Percentiles rank a stretch among this genome's conserved stretches.
These are phyloP conservation scores for Lipomyces japonicus DNA, from an alignment of 805 yeast species.

Conservation along the genomic window DNA sequence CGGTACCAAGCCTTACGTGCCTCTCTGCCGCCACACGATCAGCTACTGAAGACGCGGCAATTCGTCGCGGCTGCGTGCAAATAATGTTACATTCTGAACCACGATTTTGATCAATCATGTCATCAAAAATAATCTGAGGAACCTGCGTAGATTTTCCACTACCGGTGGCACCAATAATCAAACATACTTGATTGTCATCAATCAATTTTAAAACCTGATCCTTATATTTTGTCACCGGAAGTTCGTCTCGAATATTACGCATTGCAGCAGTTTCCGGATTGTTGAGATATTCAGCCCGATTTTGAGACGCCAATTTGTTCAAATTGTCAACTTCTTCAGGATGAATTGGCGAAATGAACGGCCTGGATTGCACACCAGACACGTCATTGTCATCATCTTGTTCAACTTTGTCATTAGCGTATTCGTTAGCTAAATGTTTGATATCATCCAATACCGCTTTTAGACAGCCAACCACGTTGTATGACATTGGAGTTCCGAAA, in stretches of 20 bases:
- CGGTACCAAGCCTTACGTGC: conserved; percentile 57
- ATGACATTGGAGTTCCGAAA: background rate
- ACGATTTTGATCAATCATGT: conserved; percentile 11
- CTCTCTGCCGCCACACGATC: conserved; percentile 73
- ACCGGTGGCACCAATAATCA: conserved; percentile 31
- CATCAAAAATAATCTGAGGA: conserved; percentile 30
- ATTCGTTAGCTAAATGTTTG: background rate
- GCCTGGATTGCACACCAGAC: too few species aligned
- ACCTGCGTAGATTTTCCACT: conserved; percentile 33
- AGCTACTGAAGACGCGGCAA: conserved; percentile 51
- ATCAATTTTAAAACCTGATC: conserved; percentile 20
- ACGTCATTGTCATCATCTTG: conserved; percentile 6
- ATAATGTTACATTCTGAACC: conserved; percentile 28
- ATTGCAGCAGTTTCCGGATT: conserved; percentile 3
- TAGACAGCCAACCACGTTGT: conserved; percentile 5
- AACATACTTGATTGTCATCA: conserved; percentile 19
- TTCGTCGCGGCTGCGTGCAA: conserved; percentile 32
- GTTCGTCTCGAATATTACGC: conserved; percentile 13
- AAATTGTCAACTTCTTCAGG: background rate
- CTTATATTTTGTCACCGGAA: conserved; percentile 16
- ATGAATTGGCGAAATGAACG: background rate
- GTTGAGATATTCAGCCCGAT: conserved; percentile 3
- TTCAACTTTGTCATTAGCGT: conserved; percentile 2
- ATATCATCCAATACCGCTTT: conserved; percentile 9
- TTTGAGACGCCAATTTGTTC: background rate